Base-by-base conservation (phyloP, 495 filamentous ascomycete species). In the Glarea lozoyensis region DNA sequence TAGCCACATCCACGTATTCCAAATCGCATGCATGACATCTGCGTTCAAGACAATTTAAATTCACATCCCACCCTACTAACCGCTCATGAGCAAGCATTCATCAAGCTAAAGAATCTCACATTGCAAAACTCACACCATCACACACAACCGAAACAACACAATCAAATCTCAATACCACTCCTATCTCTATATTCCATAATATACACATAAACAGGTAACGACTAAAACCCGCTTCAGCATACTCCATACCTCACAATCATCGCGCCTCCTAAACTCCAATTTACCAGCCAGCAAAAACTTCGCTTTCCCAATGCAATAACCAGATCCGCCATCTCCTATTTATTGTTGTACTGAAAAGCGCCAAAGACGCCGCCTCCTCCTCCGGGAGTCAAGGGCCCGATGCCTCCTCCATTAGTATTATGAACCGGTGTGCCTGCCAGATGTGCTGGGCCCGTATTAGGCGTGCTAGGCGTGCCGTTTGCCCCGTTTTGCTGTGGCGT, bases 391-490 rank as follows among this genome's bases (percentile, higher is more conserved):
- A 82, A 70, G 5, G 79, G 66, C 11, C 75, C 78, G 55, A 79
- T 70, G 6, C 68, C 72, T 22, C 64, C 47, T 4, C 65, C 60
- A 43, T 70, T 71, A 19, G 63, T 67, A 32, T 63, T 71, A 42
- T 78, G 76, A 20, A 68, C 67, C 42, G 74, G 76, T 7, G 76
- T 86, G 62, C 57, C 73, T 31, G 60, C 82, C 32, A 70, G 67
- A 17, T 62, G 69, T 42, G 60, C 70, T 45, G 61, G 70, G 27
- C 43, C 66, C 27, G 60, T 78, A 62, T 79, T 84, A 0, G 84
- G 84, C 7, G 84, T 89, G 57, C 81, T 84, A 10, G 84, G 83
- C 2, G 76, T 71, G 22, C 75, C 81, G 33, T 73, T 69, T 12
- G 64, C 48, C 29, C 75, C 73, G 42, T 81, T 79, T 29, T 76